Evolutionary conservation across 1,284 basidiomycete species (phyloP), one percentile per base, ranked within the genome.

Genomic region (Malassezia pachydermatis): DNA sequence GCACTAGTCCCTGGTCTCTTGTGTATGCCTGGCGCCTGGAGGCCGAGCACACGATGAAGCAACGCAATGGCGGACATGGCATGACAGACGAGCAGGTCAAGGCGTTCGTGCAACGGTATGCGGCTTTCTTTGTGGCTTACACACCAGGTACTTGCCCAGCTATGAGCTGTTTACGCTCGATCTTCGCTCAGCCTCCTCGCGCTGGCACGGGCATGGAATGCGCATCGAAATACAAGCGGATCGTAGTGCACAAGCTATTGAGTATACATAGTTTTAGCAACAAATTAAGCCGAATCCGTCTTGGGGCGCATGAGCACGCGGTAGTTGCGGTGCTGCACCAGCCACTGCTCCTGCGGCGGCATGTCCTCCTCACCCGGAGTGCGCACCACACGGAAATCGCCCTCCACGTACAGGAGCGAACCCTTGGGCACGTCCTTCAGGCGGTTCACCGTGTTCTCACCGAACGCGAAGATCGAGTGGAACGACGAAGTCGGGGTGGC

Each of bases 41-140:
- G 68, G 88, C 90, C 70, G 88, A 94, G 63, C 84, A 84, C 51
- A 64, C 78, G 42, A 89, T 92, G 87, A 90, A 88, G 70, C 75
- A 78, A 0, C 68, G 68, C 32, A 89, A 88, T 55, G 86, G 86
- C 36, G 87, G 86, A 4, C 76, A 75, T 37, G 88, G 88, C 3
- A 90, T 94, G 88, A 77, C 80, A 0, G 86, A 90, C 61, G 80
- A 78, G 58, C 78, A 78, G 64, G 86, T 92, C 23, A 80, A 79
- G 67, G 73, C 70, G 78, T 89, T 73, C 45, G 60, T 62, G n/a
- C 50, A 41, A 19, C 39, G 58, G 54, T 55, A 24, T 41, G 42
- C 19, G 2, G 20, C 25, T 4, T 28, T 13, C 4, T 33, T 29
- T 5, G 28, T 19, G 10, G 29, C 9, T n/a, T 30, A 30, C 29